Percentiles rank a stretch among this genome's conserved stretches.
These are phyloP conservation scores for Avicennia marina DNA, from an alignment of 257 asterid species.

Conservation along the genomic window DNA sequence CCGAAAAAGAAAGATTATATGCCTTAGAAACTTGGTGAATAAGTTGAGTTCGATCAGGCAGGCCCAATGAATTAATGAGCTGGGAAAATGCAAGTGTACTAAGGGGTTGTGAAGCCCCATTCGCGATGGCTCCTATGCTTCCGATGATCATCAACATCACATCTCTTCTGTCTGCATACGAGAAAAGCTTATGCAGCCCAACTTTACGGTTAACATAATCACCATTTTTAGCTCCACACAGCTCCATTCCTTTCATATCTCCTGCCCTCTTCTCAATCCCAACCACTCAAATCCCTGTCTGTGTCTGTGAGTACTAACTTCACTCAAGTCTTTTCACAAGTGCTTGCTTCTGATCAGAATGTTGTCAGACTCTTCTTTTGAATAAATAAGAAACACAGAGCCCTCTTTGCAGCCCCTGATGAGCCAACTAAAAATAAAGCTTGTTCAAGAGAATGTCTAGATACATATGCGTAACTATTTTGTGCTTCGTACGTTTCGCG, in stretches of 20 bases:
- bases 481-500: no score
- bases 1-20: neutral
- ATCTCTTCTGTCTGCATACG: constrained; percentile 34
- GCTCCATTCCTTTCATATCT: neutral
- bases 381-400: no score
- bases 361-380: no score
- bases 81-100: constrained; percentile 30
- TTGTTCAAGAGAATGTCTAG: no score
- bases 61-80: constrained; percentile 28
- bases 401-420: no score
- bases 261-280: no score
- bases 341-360: no score
- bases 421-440: no score
- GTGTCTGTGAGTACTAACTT: no score
- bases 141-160: constrained; percentile 37
- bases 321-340: no score
- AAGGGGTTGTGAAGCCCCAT: constrained; percentile 38
- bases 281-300: no score
- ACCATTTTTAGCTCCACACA: neutral
- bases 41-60: constrained; percentile 9
- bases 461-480: no score
- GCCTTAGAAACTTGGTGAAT: constrained; percentile 30
- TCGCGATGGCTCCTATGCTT: constrained; percentile 34
- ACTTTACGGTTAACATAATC: constrained; percentile 5
- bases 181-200: constrained; percentile 20